A percentile compares a stretch with the other conserved stretches of the same genome.
Evolutionary conservation across 1,139 yeast genomes (phyloP).

Genomic region (Suhomyces panamericanus): DNA sequence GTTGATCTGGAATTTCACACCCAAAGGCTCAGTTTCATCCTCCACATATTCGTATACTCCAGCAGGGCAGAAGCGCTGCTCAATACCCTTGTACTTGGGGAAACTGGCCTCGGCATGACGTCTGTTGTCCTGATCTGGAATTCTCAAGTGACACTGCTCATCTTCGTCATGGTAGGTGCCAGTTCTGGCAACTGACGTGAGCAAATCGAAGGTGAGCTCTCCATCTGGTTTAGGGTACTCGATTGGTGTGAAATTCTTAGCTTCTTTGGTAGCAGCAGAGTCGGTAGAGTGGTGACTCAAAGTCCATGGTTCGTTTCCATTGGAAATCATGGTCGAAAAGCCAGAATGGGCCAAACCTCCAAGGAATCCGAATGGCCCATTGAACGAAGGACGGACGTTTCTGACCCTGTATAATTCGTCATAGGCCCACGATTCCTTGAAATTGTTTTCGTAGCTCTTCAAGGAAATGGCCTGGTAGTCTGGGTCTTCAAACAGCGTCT

Average conservation of each 20-base stretch:
- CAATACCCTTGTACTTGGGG: conserved; percentile 82
- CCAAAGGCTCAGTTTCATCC: conserved; percentile 56
- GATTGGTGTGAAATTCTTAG: conserved; percentile 64
- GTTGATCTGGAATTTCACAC: conserved; percentile 87
- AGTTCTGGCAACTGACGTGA: conserved; percentile 91
- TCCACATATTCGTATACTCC: conserved; percentile 94
- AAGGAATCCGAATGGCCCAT: conserved; percentile 63
- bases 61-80: conserved; percentile 93
- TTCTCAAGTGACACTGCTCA: conserved; percentile 83
- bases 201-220: conserved; percentile 78
- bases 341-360: conserved; percentile 89
- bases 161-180: conserved; percentile 96
- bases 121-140: conserved; percentile 69
- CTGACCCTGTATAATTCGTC: conserved; percentile 81
- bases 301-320: conserved; percentile 88
- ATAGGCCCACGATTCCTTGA: conserved; percentile 80
- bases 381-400: conserved; percentile 89
- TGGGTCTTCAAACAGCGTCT: conserved; percentile 40
- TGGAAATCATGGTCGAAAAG: conserved; percentile 71
- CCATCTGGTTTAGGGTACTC: conserved; percentile 96
- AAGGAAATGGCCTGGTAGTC: conserved; percentile 51
- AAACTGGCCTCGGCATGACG: conserved; percentile 68
- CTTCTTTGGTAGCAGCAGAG: conserved; percentile 66
- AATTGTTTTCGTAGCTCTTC: conserved; percentile 57
- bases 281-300: conserved; percentile 71